phyloP scores from a whole-genome alignment of 305 asterid genomes.

The Ilex paraguariensis region DNA sequence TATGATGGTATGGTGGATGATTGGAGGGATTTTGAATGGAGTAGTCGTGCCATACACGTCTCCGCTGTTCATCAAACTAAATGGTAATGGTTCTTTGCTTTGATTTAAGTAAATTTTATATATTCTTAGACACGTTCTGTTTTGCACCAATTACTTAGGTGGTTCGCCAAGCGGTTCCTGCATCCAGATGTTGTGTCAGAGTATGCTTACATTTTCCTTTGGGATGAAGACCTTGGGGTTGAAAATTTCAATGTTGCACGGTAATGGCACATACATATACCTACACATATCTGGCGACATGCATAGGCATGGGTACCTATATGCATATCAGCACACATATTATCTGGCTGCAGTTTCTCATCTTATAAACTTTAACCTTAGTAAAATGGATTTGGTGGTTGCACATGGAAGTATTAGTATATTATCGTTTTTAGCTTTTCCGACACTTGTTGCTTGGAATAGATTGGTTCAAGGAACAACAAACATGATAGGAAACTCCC shows the following conservation, averaged over 20 bases:
- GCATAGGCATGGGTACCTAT: background rate
- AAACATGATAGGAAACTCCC: too few relatives aligned
- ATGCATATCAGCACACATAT: too few relatives aligned
- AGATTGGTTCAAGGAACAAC: background rate
- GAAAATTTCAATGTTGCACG: conserved; percentile 55
- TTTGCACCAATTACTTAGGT: conserved; percentile 35
- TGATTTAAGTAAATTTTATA: background rate
- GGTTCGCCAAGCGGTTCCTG: conserved; percentile 87
- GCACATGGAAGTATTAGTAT: background rate
- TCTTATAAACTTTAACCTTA: background rate
- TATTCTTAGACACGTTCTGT: background rate
- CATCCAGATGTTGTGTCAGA: conserved; percentile 75
- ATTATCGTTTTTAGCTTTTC: background rate
- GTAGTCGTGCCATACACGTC: conserved; percentile 45
- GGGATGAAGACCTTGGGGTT: conserved; percentile 92
- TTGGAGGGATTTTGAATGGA: conserved; percentile 72
- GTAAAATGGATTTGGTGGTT: too few relatives aligned
- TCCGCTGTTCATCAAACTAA: conserved; percentile 75
- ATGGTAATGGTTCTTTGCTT: conserved; percentile 35
- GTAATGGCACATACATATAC: conserved; percentile 22
- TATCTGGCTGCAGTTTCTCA: background rate
- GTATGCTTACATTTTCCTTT: conserved; percentile 60
- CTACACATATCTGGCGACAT: background rate
- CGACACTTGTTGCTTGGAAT: background rate
- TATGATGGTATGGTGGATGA: conserved; percentile 68